Conservation (phyloP, 148 eudicot genomes). For the Fagopyrum esculentum region DNA sequence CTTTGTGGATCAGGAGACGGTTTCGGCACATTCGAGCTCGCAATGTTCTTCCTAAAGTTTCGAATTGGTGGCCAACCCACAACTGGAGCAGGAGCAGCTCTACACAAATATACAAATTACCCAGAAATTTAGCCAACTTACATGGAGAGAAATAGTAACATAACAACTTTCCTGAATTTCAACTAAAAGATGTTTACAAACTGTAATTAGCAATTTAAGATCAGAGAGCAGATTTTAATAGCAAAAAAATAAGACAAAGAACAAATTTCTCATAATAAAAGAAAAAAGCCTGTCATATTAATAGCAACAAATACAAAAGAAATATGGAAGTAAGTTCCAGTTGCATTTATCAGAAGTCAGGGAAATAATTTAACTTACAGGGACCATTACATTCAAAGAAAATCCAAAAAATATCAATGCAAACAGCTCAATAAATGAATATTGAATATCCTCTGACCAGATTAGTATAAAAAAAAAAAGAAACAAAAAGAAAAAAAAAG, state of each 20-base stretch:
- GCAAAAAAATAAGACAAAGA: neutral
- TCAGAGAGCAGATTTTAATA: neutral
- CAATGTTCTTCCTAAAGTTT: slow-evolving; percentile 74
- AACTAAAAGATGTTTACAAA: neutral
- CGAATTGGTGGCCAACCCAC: slow-evolving; percentile 99
- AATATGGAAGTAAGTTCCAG: neutral
- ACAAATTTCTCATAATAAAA: neutral
- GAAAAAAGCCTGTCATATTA: neutral
- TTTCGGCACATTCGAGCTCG: slow-evolving; percentile 52
- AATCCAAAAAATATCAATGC: neutral
- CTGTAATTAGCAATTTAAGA: neutral
- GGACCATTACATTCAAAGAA: slow-evolving; percentile 38
- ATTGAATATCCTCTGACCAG: slow-evolving; percentile 54
- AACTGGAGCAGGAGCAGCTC: slow-evolving; percentile 82
- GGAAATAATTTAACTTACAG: slow-evolving; percentile 19
- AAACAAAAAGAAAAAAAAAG: slow-evolving; percentile 13
- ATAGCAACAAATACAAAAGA: slow-evolving; percentile 10
- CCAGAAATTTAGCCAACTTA: slow-evolving; percentile 3
- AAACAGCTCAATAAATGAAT: neutral
- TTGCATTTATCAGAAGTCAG: neutral
- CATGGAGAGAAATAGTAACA: neutral
- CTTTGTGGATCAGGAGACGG: slow-evolving; percentile 19
- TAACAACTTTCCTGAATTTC: neutral
- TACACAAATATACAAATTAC: slow-evolving; percentile 13
- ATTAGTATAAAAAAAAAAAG: slow-evolving; percentile 7